Percentiles rank a stretch among this genome's conserved stretches.
Evolutionary conservation across 129 eudicot species (phyloP).

Genomic region (Solidago caesia): DNA sequence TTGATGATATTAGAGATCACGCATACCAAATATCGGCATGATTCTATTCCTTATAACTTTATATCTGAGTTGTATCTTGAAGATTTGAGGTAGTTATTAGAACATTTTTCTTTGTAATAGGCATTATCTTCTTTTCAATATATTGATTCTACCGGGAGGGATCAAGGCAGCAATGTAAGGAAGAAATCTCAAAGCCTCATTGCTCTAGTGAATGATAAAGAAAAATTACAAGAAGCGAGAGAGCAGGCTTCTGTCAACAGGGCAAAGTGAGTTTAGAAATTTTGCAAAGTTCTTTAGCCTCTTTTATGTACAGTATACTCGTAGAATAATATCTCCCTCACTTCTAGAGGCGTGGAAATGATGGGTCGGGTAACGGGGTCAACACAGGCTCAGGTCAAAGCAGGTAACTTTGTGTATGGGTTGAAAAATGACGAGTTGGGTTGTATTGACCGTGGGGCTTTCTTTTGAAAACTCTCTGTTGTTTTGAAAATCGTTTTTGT

Average conservation of each 20-base stretch:
- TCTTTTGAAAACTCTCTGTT: not conserved
- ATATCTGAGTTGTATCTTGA: not conserved
- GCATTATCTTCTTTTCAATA: slow-evolving; percentile 78
- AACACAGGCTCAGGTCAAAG: not conserved
- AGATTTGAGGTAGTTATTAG: not conserved
- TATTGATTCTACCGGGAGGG: slow-evolving; percentile 90
- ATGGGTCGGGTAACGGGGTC: not conserved
- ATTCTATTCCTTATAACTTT: slow-evolving; percentile 23
- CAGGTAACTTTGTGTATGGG: not conserved
- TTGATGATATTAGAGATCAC: slow-evolving; percentile 92
- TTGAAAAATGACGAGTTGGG: not conserved
- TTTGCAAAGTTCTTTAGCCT: not conserved
- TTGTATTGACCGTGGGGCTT: not conserved
- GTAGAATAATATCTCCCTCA: not conserved
- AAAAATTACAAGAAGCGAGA: slow-evolving; percentile 80
- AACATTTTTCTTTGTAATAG: slow-evolving; percentile 39
- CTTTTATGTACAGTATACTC: not conserved
- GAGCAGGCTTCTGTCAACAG: slow-evolving; percentile 86
- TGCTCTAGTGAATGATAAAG: slow-evolving; percentile 87
- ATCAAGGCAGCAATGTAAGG: slow-evolving; percentile 90
- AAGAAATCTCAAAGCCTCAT: slow-evolving; percentile 89
- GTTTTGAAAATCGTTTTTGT: too few relatives aligned
- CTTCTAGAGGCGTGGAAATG: not conserved
- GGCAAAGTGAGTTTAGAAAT: slow-evolving; percentile 63
- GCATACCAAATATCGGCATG: slow-evolving; percentile 75